Evolutionary conservation across 1,284 basidiomycete genomes (phyloP), one percentile per base, ranked within the genome.

Genomic region (Moniliophthora roreri): DNA sequence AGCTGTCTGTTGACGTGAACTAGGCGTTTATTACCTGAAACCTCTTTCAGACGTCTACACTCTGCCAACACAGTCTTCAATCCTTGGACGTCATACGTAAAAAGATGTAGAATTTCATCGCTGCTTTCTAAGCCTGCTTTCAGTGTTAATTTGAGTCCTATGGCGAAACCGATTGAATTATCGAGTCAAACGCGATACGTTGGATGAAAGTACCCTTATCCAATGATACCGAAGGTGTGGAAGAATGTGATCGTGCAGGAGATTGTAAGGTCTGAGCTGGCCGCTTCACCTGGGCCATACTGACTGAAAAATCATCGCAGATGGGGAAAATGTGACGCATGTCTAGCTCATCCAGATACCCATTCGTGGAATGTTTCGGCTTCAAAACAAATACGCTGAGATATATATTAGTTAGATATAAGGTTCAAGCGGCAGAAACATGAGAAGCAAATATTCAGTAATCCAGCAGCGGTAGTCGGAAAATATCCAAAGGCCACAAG

Each of bases 301-400:
- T 63, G 45, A 84, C 74, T 4, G 74, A 71, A 56, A 85, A 82
- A n/a, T 71, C 69, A 11, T 68, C 72, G 52, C 75, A 69, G 21
- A 85, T 75, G 3, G 81, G 81, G 42, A 79, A 74, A 2, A 77
- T 70, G 52, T 71, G 75, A 51, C 81, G 71, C 9, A 82, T 66
- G 26, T 75, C 71, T 32, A 76, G 61, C 26, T 70, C 68, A 24
- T 68, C 62, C 15, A 57, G 50, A n/a, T 53, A 57, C 15, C 58
- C 65, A 51, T 64, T 56, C 1, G 58, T 53, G 24, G 61, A 48
- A 26, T 59, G 26, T 36, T 67, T 71, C 38, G 60, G 60, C 56
- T 70, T 74, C 61, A 77, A 72, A 4, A 81, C 63, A 55, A 82
- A 78, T 8, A 81, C 65, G 58, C 80, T 81, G 8, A 24, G 39